Percentiles rank a stretch among this genome's conserved stretches.
Conservation (phyloP, 2,329 filamentous ascomycete genomes). For the Colletotrichum falcatum region DNA sequence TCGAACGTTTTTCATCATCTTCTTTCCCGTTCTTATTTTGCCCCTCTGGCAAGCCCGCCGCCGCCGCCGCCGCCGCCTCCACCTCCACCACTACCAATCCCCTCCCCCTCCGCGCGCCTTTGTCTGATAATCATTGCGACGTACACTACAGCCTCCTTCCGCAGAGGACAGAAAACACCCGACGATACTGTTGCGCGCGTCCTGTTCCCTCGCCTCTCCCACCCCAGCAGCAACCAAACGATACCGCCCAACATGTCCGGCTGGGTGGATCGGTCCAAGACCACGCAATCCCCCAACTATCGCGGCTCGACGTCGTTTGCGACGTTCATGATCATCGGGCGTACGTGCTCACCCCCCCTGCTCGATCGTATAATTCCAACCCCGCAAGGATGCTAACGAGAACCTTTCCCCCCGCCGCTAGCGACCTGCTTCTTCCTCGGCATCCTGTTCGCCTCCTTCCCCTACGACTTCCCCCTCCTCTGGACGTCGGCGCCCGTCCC, state of each 20-base stretch:
- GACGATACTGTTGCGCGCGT: slow-evolving; percentile 1
- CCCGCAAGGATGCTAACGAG: slow-evolving; percentile 4
- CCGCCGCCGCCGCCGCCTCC: neutral
- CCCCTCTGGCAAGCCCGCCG: slow-evolving; percentile 4
- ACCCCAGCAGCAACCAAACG: neutral
- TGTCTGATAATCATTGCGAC: neutral
- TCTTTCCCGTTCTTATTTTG: neutral
- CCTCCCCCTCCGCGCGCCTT: slow-evolving; percentile 9
- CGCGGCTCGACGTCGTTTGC: slow-evolving; percentile 81
- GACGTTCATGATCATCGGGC: slow-evolving; percentile 95
- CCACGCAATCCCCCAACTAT: slow-evolving; percentile 67
- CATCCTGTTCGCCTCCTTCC: slow-evolving; percentile 95
- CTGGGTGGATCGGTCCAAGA: slow-evolving; percentile 66
- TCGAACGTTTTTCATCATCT: neutral
- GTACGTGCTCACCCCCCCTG: slow-evolving; percentile 67
- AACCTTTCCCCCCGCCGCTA: slow-evolving; percentile 49
- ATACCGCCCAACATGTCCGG: slow-evolving; percentile 30
- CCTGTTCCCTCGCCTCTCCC: neutral
- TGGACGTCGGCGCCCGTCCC: slow-evolving; percentile 77
- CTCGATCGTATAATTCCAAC: no score
- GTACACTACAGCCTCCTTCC: neutral
- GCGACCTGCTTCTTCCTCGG: slow-evolving; percentile 97
- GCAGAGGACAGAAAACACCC: neutral
- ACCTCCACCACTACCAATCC: neutral
- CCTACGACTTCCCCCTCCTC: slow-evolving; percentile 93